Conservation (phyloP, 2,329 filamentous ascomycete genomes). For the Ascosphaera apis region DNA sequence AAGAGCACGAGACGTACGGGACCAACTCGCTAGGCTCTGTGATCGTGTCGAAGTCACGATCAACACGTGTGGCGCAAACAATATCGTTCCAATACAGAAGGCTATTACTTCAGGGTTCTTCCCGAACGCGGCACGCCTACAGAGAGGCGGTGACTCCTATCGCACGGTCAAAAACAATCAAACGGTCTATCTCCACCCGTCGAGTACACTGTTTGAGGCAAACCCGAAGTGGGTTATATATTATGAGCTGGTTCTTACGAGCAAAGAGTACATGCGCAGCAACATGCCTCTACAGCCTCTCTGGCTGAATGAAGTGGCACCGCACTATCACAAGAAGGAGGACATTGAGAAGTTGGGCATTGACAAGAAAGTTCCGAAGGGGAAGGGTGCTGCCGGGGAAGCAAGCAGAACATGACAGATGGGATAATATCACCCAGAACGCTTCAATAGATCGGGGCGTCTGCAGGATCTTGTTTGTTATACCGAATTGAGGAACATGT, state of each 20-base stretch:
- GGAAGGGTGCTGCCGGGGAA: constrained; percentile 21
- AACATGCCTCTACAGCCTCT: constrained; percentile 88
- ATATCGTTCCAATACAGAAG: constrained; percentile 61
- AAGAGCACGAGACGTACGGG: constrained; percentile 70
- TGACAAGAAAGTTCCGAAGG: constrained; percentile 53
- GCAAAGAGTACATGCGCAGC: constrained; percentile 95
- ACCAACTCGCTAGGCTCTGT: constrained; percentile 78
- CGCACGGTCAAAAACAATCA: constrained; percentile 70
- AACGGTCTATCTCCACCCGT: constrained; percentile 85
- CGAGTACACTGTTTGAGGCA: constrained; percentile 80
- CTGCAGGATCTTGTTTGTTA: not conserved
- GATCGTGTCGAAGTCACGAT: constrained; percentile 69
- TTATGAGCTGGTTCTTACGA: constrained; percentile 32
- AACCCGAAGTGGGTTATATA: constrained; percentile 94
- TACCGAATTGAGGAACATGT: no score
- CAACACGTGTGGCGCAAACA: constrained; percentile 43
- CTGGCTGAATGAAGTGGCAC: constrained; percentile 83
- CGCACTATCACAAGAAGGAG: constrained; percentile 85
- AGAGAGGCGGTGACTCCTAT: constrained; percentile 68
- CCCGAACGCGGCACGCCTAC: constrained; percentile 66
- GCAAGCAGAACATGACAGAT: constrained; percentile 13
- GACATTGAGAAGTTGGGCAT: constrained; percentile 59
- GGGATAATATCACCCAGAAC: not conserved
- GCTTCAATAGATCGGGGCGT: not conserved
- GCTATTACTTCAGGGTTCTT: constrained; percentile 85